Conservation (phyloP, 2,329 filamentous ascomycete species). For the Calonectria fujianensis region DNA sequence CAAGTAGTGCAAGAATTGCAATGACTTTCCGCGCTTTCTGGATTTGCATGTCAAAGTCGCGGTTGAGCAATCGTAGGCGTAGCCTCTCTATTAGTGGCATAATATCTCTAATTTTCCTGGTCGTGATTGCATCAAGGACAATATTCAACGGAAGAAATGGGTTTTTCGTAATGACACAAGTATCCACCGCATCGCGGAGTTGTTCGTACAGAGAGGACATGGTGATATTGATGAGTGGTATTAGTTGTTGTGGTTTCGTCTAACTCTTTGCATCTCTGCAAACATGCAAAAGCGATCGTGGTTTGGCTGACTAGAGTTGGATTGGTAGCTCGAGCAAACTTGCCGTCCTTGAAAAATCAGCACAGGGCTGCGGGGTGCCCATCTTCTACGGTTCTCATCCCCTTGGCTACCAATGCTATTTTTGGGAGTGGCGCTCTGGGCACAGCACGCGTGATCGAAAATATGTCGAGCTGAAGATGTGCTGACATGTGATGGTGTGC, state of each 20-base stretch:
- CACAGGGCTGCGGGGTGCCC: too few relatives aligned
- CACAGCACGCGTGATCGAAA: too few relatives aligned
- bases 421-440: too few relatives aligned
- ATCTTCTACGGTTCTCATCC: too few relatives aligned
- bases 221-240: neutral
- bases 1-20: conserved; percentile 17
- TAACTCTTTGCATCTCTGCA: too few relatives aligned
- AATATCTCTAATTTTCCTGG: neutral
- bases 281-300: too few relatives aligned
- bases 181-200: neutral
- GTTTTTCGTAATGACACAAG: conserved; percentile 23
- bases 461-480: too few relatives aligned
- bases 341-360: too few relatives aligned
- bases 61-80: conserved; percentile 10
- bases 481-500: neutral
- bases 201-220: conserved; percentile 7
- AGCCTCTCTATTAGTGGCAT: neutral
- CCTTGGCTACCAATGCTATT: too few relatives aligned
- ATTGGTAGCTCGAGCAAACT: neutral
- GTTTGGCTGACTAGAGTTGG: too few relatives aligned
- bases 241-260: too few relatives aligned
- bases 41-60: conserved; percentile 2
- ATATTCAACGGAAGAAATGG: conserved; percentile 11
- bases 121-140: conserved; percentile 7
- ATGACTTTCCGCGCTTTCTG: conserved; percentile 14